Conservation (phyloP, 805 yeast species). For the Sugiyamaella qingdaonensis region DNA sequence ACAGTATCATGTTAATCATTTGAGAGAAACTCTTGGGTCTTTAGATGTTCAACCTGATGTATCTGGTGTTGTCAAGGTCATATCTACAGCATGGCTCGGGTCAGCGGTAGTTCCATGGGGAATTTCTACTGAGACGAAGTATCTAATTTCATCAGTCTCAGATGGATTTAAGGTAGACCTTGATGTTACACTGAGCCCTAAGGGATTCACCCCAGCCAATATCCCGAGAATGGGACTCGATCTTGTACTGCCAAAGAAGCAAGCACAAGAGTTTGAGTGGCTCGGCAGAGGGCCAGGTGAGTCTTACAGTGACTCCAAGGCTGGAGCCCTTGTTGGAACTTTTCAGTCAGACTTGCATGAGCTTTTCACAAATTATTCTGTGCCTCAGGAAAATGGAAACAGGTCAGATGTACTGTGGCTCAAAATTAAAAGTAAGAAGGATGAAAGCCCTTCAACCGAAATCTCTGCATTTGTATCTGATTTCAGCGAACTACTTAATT, state of each 20-base stretch:
- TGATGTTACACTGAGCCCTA: constrained; percentile 11
- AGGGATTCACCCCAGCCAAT: constrained; percentile 24
- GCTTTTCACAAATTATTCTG: constrained; percentile 31
- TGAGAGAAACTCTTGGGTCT: constrained; percentile 12
- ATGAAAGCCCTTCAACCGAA: background rate
- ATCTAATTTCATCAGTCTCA: constrained; percentile 1
- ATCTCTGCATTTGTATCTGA: background rate
- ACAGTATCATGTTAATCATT: constrained; percentile 26
- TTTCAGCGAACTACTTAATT: constrained; percentile 16
- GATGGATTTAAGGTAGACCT: constrained; percentile 12
- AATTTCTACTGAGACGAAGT: constrained; percentile 15
- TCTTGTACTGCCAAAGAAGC: constrained; percentile 25
- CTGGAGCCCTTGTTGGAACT: constrained; percentile 29
- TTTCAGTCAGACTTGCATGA: constrained; percentile 17
- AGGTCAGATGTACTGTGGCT: constrained; percentile 34
- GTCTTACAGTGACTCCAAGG: constrained; percentile 33
- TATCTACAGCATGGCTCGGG: constrained; percentile 19
- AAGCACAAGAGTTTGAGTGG: constrained; percentile 29
- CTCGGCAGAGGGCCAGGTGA: constrained; percentile 37
- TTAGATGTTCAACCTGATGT: background rate
- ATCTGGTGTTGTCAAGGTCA: constrained; percentile 15
- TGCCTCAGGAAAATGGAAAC: constrained; percentile 38
- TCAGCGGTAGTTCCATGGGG: constrained; percentile 32
- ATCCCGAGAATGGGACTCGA: constrained; percentile 38
- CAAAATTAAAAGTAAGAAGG: background rate